phyloP scores from a whole-genome alignment of 2,329 filamentous ascomycete species.

The Colletotrichum neosansevieriae region DNA sequence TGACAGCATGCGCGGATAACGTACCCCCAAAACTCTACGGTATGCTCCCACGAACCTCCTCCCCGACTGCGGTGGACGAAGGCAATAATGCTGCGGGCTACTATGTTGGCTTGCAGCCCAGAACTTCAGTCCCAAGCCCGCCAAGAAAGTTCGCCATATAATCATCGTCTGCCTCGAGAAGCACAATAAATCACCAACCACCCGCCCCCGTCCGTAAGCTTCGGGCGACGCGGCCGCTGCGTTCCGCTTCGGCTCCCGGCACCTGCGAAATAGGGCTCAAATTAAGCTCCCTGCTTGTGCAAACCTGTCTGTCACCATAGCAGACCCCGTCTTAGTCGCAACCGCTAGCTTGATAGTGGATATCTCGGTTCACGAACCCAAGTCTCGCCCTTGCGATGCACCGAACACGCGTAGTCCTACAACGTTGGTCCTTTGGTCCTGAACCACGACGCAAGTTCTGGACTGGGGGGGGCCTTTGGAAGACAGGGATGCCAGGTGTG shows the following conservation, averaged over 20 bases:
- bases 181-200: background rate
- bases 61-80: background rate
- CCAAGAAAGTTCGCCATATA: background rate
- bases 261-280: slow-evolving; percentile 2
- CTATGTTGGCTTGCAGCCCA: background rate
- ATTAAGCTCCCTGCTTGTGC: slow-evolving; percentile 20
- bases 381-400: background rate
- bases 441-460: slow-evolving; percentile 4
- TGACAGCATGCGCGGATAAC: background rate
- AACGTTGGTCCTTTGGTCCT: background rate
- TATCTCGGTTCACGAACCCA: background rate
- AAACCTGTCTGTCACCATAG: background rate
- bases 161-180: background rate
- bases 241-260: slow-evolving; percentile 6
- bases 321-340: background rate
- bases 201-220: background rate
- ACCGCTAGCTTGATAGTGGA: background rate
- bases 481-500: too few species aligned
- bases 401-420: background rate
- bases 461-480: too few species aligned
- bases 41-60: background rate
- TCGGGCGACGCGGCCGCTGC: background rate
- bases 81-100: background rate
- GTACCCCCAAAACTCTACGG: slow-evolving; percentile 1
- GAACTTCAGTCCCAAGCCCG: background rate